Conservation (phyloP, 768 basidiomycete genomes). For the Coprinopsis cinerea region DNA sequence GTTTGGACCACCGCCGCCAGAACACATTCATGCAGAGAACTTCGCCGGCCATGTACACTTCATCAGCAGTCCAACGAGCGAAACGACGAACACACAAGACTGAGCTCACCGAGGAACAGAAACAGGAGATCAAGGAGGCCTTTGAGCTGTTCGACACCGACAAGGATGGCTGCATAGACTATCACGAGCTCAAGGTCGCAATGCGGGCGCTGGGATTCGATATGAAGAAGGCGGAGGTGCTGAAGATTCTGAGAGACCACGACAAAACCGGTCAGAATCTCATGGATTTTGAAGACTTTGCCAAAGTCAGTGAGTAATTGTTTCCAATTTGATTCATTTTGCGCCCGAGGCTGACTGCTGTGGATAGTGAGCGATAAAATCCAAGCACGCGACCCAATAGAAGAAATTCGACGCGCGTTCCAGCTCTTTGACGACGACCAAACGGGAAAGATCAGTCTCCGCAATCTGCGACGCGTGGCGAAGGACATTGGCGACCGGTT, state of each 20-base stretch:
- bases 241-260: constrained; percentile 89
- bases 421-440: constrained; percentile 95
- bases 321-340: background rate
- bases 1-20: no score
- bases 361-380: constrained; percentile 87
- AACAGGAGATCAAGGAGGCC: constrained; percentile 96
- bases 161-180: constrained; percentile 94
- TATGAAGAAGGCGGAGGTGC: constrained; percentile 95
- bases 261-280: constrained; percentile 77
- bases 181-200: constrained; percentile 98
- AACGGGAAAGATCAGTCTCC: constrained; percentile 88
- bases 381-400: constrained; percentile 90
- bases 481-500: constrained; percentile 94
- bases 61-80: constrained; percentile 68
- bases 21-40: background rate
- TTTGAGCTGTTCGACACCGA: constrained; percentile 99
- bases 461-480: constrained; percentile 88
- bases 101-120: constrained; percentile 83
- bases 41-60: constrained; percentile 44
- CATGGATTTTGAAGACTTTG: constrained; percentile 93
- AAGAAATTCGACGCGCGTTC: constrained; percentile 94
- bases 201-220: constrained; percentile 98
- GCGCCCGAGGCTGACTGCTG: constrained; percentile 10
- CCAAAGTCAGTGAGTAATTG: constrained; percentile 75
- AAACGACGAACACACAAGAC: constrained; percentile 67